A percentile compares a stretch with the other conserved stretches of the same genome.
phyloP scores from a whole-genome alignment of 1,139 yeast genomes.

The Yamadazyma aaseri region DNA sequence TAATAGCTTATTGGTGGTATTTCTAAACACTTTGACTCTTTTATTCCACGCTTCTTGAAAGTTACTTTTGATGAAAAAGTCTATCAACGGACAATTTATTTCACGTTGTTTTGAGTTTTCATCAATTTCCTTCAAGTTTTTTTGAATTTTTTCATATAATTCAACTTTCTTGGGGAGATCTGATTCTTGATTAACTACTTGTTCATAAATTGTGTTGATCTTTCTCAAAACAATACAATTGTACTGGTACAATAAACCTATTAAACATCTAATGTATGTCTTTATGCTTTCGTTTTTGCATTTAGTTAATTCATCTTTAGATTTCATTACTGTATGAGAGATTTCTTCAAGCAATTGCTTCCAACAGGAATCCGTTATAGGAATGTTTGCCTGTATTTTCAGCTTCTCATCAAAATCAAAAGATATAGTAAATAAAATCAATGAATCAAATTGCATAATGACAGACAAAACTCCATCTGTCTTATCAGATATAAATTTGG shows the following conservation, averaged over 20 bases:
- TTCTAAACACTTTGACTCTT: conserved; percentile 13
- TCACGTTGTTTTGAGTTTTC: conserved; percentile 8
- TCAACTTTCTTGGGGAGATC: conserved; percentile 25
- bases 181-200: conserved; percentile 18
- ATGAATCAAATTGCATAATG: conserved; percentile 32
- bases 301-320: conserved; percentile 15
- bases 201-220: conserved; percentile 26
- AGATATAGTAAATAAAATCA: conserved; percentile 30
- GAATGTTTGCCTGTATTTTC: conserved; percentile 22
- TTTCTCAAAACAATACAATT: conserved; percentile 25
- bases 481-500: conserved; percentile 24
- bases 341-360: conserved; percentile 27
- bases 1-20: conserved; percentile 6
- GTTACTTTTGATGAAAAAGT: conserved; percentile 27
- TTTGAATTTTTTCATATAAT: conserved; percentile 27
- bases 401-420: conserved; percentile 37
- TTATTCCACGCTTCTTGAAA: conserved; percentile 38
- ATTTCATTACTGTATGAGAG: conserved; percentile 21
- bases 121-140: conserved; percentile 19
- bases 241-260: conserved; percentile 30
- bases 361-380: conserved; percentile 41
- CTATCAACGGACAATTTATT: conserved; percentile 15
- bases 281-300: conserved; percentile 20
- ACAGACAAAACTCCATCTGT: conserved; percentile 24
- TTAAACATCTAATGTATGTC: conserved; percentile 26